Evolutionary conservation across 805 yeast species (phyloP).

Genomic region (Starmerella asiatica): DNA sequence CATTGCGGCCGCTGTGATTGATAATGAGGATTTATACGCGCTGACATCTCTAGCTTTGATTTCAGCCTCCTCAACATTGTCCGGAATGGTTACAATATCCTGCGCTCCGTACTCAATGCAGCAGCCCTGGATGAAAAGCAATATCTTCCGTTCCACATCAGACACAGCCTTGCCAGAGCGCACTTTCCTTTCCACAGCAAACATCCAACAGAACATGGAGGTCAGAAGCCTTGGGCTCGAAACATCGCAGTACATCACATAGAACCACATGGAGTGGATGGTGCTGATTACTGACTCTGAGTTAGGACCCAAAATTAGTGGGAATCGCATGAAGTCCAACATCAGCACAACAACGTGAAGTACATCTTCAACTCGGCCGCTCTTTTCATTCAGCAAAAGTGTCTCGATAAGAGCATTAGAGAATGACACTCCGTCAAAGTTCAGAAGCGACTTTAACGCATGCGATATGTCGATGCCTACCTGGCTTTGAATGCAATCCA

Average conservation of each 20-base stretch:
- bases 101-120: not conserved
- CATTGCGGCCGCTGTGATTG: not conserved
- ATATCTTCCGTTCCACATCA: not conserved
- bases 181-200: not conserved
- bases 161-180: not conserved
- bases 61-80: not conserved
- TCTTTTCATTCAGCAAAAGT: not conserved
- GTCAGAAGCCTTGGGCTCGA: not conserved
- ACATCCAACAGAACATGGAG: constrained; percentile 2
- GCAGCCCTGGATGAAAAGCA: not conserved
- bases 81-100: not conserved
- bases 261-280: not conserved
- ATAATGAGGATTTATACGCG: not conserved
- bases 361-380: not conserved
- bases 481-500: not conserved
- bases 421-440: not conserved
- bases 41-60: not conserved
- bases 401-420: not conserved
- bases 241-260: not conserved
- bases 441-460: not conserved
- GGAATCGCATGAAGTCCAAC: constrained; percentile 1
- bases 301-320: not conserved
- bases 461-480: not conserved
- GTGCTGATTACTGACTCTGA: not conserved
- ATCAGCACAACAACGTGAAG: not conserved